Base-by-base conservation (phyloP, 306 rosid genomes). In the Spatholobus suberectus region DNA sequence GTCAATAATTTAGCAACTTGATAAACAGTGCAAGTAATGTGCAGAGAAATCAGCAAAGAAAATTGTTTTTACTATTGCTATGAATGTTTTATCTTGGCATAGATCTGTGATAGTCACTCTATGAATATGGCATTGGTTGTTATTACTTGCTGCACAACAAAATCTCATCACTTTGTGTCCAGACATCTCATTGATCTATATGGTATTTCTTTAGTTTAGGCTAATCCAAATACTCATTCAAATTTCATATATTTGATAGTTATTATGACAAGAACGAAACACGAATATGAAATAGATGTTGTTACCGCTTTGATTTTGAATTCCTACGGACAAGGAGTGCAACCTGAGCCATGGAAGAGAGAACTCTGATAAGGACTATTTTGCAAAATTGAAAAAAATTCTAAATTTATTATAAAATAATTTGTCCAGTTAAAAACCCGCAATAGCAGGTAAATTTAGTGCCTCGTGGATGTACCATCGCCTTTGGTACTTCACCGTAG, bases 201-300 rank as follows among this genome's bases (percentile, higher is more conserved):
- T 72, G 34, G 23, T 35, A 26, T 70, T 79, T 79, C 69, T n/a
- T n/a, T n/a, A n/a, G n/a, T 57, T 59, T 24, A 70, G 41, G 68
- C 37, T 34, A 34, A 51, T 12, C 54, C 54, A 66, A 77, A 13
- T 61, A 20, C 34, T 4, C 8, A 47, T 37, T 55, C 43, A 21
- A 37, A 13, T 70, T 43, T 27, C 38, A 70, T 46, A n/a, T 49
- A 20, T 34, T 20, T 3, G 35, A 29, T 65, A 51, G 20, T 46
- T 40, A 77, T 12, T 44, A 29, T 29, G 43, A 47, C 54, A 44
- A 43, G 20, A 2, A 43, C 5, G 41, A 58, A 38, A 46, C 43
- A 40, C 49, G 37, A 57, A 75, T 58, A 73, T 41, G 40, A 17
- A 68, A 40, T 3, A 40, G 1, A 44, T 46, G 41, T 70, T 70